Percentiles rank a stretch among this genome's conserved stretches.
These are phyloP conservation scores for Melanomma pulvis-pyrius DNA, from an alignment of 495 filamentous ascomycete genomes.

Conservation along the genomic window DNA sequence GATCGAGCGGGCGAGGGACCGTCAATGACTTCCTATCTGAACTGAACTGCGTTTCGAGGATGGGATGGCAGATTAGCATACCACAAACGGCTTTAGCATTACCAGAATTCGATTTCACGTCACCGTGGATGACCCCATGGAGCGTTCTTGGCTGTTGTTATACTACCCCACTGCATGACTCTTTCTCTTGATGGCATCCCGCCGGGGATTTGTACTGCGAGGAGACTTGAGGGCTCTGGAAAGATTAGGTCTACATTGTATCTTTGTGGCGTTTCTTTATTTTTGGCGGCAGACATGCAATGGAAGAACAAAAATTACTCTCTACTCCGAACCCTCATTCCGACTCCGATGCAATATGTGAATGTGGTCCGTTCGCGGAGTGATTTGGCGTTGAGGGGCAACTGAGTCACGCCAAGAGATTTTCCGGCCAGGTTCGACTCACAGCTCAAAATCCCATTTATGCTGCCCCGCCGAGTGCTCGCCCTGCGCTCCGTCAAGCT, in stretches of 20 bases:
- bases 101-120: neutral
- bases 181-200: neutral
- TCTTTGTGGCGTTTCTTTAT: slow-evolving; percentile 18
- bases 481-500: slow-evolving; percentile 24
- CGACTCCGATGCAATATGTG: neutral
- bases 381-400: slow-evolving; percentile 25
- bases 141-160: neutral
- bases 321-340: neutral
- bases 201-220: neutral
- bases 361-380: neutral
- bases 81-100: neutral
- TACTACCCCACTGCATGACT: neutral
- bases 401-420: slow-evolving; percentile 12
- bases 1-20: neutral
- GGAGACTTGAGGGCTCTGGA: neutral
- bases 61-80: neutral
- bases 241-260: slow-evolving; percentile 9
- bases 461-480: slow-evolving; percentile 31
- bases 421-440: slow-evolving; percentile 18
- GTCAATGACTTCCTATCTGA: neutral
- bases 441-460: slow-evolving; percentile 24
- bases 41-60: neutral
- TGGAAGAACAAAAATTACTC: neutral
- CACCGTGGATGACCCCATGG: neutral
- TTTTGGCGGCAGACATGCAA: slow-evolving; percentile 1